These are phyloP conservation scores for Didymella segeticola DNA, from an alignment of 2,329 filamentous ascomycete species.

Conservation along the genomic window DNA sequence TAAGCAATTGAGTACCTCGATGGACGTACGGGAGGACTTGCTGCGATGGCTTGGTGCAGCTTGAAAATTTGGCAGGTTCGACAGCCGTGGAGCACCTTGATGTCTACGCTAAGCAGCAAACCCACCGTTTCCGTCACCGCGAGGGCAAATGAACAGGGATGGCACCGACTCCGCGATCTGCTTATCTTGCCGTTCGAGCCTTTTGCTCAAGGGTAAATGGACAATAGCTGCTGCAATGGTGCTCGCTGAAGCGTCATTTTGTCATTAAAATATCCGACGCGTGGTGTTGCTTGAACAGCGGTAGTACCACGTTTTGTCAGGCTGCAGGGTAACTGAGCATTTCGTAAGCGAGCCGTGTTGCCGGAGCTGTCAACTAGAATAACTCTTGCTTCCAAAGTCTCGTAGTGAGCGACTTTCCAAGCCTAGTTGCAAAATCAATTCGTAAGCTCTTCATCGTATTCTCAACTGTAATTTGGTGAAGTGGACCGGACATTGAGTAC, in stretches of 20 bases:
- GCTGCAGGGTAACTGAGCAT: background rate
- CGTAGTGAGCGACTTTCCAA: no score
- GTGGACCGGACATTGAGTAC: background rate
- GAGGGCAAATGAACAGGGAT: slow-evolving; percentile 13
- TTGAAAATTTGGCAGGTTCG: slow-evolving; percentile 13
- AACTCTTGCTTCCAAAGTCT: background rate
- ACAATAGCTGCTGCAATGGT: background rate
- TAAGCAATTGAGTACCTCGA: slow-evolving; percentile 29
- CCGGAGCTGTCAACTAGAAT: background rate
- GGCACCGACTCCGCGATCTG: slow-evolving; percentile 9
- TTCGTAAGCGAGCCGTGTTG: background rate
- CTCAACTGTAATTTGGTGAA: background rate
- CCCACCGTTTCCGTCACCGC: slow-evolving; percentile 15
- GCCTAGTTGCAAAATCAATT: background rate
- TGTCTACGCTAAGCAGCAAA: slow-evolving; percentile 26
- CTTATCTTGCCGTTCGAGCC: slow-evolving; percentile 9
- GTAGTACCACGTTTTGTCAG: background rate
- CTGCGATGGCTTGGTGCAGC: slow-evolving; percentile 19
- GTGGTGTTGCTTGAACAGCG: slow-evolving; percentile 13
- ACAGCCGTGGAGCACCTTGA: slow-evolving; percentile 28
- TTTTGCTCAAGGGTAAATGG: slow-evolving; percentile 6
- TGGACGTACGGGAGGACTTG: slow-evolving; percentile 17
- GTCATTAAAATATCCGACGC: background rate
- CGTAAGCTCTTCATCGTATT: background rate
- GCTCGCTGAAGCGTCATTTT: slow-evolving; percentile 1